A percentile compares a stretch with the other conserved stretches of the same genome.
Evolutionary conservation across 805 yeast species (phyloP).

Genomic region (Suhomyces sp.): DNA sequence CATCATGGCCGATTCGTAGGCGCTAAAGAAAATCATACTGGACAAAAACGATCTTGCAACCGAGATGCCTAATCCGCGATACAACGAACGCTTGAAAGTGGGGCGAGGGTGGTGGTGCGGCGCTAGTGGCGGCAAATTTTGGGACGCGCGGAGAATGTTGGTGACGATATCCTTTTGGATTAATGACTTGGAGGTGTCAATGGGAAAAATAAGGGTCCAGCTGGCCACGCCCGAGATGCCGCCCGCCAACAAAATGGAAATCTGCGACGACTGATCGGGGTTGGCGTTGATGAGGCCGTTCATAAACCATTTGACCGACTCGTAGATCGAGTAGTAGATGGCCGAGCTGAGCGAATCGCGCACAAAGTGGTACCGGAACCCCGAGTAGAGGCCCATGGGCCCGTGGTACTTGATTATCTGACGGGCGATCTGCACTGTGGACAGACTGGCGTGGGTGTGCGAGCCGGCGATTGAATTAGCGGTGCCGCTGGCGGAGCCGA

Average conservation of each 20-base stretch:
- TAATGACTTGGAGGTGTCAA: slow-evolving; percentile 76
- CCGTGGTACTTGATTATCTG: slow-evolving; percentile 63
- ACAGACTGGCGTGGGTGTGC: slow-evolving; percentile 8
- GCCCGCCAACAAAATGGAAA: slow-evolving; percentile 55
- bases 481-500: slow-evolving; percentile 9
- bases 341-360: slow-evolving; percentile 74
- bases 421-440: slow-evolving; percentile 42
- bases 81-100: slow-evolving; percentile 47
- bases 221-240: slow-evolving; percentile 73
- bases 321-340: slow-evolving; percentile 71
- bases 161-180: slow-evolving; percentile 72
- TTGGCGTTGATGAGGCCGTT: slow-evolving; percentile 25
- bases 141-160: slow-evolving; percentile 53
- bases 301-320: slow-evolving; percentile 59
- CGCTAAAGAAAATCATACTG: slow-evolving; percentile 72
- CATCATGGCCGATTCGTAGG: slow-evolving; percentile 66
- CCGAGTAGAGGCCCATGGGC: slow-evolving; percentile 63
- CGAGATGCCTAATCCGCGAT: slow-evolving; percentile 77
- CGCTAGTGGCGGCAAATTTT: slow-evolving; percentile 45
- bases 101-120: slow-evolving; percentile 26
- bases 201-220: slow-evolving; percentile 74
- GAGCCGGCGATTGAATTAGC: slow-evolving; percentile 1
- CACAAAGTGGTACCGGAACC: slow-evolving; percentile 61
- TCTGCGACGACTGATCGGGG: slow-evolving; percentile 27
- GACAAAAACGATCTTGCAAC: slow-evolving; percentile 67